phyloP scores from a whole-genome alignment of 2,329 filamentous ascomycete species.

The Rhynchosporium graminicola region DNA sequence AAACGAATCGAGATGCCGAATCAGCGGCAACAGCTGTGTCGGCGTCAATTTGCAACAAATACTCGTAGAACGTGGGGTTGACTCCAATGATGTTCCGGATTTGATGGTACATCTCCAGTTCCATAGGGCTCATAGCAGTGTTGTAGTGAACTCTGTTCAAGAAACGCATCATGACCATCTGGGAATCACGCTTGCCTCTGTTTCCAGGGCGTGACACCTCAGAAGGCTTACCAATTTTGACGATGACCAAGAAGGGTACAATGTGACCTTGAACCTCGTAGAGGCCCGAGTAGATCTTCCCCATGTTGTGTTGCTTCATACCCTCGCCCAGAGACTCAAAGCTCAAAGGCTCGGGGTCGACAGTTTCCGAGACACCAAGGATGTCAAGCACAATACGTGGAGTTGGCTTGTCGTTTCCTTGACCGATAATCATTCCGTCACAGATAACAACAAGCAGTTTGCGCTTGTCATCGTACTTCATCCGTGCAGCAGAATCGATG shows the following conservation, averaged over 20 bases:
- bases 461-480: constrained; percentile 97
- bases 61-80: constrained; percentile 98
- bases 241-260: constrained; percentile 93
- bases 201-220: constrained; percentile 80
- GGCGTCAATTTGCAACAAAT: constrained; percentile 92
- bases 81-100: constrained; percentile 98
- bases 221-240: constrained; percentile 90
- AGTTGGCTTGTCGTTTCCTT: constrained; percentile 94
- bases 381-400: constrained; percentile 97
- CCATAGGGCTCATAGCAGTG: constrained; percentile 89
- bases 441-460: constrained; percentile 92
- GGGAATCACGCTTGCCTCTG: constrained; percentile 98
- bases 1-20: constrained; percentile 87
- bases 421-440: constrained; percentile 99
- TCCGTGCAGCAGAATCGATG: constrained; percentile 91
- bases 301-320: constrained; percentile 98
- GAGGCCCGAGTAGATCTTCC: constrained; percentile 94
- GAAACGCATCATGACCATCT: constrained; percentile 98
- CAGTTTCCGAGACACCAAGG: constrained; percentile 87
- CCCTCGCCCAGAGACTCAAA: constrained; percentile 97
- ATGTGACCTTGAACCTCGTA: constrained; percentile 99
- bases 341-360: constrained; percentile 93
- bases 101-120: constrained; percentile 98
- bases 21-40: constrained; percentile 92
- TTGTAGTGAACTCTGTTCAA: constrained; percentile 99